Evolutionary conservation across 805 yeast species (phyloP).

Genomic region (Hyphopichia homilentoma): DNA sequence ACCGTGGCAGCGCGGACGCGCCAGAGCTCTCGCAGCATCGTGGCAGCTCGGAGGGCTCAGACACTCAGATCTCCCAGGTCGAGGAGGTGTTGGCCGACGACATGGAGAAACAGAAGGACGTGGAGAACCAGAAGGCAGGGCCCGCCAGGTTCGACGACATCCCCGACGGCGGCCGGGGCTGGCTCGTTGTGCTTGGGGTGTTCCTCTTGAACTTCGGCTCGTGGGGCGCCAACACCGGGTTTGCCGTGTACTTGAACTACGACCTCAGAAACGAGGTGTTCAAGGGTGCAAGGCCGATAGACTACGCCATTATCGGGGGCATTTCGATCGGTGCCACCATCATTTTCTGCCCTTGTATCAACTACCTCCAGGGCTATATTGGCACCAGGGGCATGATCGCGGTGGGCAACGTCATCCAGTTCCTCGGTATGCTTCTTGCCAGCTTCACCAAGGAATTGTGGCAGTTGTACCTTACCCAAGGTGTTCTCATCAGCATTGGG

Average conservation of each 20-base stretch:
- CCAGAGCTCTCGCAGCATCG: too few species aligned
- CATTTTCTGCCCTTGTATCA: conserved; percentile 49
- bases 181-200: conserved; percentile 51
- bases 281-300: conserved; percentile 52
- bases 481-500: conserved; percentile 58
- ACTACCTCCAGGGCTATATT: conserved; percentile 40
- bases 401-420: conserved; percentile 49
- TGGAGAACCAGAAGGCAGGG: too few species aligned
- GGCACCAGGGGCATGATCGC: conserved; percentile 40
- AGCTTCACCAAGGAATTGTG: conserved; percentile 55
- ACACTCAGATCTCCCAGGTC: too few species aligned
- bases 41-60: too few species aligned
- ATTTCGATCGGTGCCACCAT: conserved; percentile 56
- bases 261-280: conserved; percentile 43
- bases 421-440: conserved; percentile 56
- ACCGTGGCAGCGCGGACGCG: too few species aligned
- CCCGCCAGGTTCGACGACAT: too few species aligned
- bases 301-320: conserved; percentile 69
- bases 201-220: conserved; percentile 50
- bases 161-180: conserved; percentile 61
- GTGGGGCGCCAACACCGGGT: conserved; percentile 74
- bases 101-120: too few species aligned
- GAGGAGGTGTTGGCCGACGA: too few species aligned
- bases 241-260: conserved; percentile 61
- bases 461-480: conserved; percentile 69